Conservation (phyloP, 2,329 filamentous ascomycete genomes). For the Aureobasidium vineae region DNA sequence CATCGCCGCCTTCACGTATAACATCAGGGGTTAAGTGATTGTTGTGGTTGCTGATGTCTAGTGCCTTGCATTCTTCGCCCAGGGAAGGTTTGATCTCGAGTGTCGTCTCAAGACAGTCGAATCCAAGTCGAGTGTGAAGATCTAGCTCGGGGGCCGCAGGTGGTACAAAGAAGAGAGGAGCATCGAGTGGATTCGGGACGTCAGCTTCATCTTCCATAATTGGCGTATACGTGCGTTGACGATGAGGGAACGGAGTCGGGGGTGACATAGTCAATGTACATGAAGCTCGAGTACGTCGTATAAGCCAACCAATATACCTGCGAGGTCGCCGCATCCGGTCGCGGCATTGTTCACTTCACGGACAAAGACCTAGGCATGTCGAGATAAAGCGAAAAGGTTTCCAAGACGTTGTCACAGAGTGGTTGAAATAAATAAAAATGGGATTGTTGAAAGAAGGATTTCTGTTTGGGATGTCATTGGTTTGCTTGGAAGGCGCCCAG, state of each 20-base stretch:
- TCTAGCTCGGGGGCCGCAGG: background rate
- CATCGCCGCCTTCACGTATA: background rate
- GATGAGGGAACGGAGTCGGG: too few species aligned
- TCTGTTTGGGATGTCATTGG: background rate
- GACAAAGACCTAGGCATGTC: background rate
- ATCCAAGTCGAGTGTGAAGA: background rate
- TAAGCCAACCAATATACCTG: background rate
- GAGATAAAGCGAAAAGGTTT: background rate
- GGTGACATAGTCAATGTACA: background rate
- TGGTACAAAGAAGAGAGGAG: background rate
- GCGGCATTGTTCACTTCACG: background rate
- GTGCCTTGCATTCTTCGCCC: background rate
- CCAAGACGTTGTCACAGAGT: too few species aligned
- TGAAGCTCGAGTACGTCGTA: background rate
- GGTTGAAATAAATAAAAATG: background rate
- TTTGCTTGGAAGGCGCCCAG: too few species aligned
- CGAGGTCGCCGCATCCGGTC: background rate
- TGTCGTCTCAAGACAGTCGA: background rate
- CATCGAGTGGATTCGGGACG: background rate
- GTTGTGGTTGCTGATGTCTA: background rate
- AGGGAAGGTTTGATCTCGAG: background rate
- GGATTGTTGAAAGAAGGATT: background rate
- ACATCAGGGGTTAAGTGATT: background rate
- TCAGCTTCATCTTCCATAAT: background rate
- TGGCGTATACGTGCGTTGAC: background rate